Evolutionary conservation across 805 yeast genomes (phyloP).

Genomic region (Yarrowia phangngaensis): DNA sequence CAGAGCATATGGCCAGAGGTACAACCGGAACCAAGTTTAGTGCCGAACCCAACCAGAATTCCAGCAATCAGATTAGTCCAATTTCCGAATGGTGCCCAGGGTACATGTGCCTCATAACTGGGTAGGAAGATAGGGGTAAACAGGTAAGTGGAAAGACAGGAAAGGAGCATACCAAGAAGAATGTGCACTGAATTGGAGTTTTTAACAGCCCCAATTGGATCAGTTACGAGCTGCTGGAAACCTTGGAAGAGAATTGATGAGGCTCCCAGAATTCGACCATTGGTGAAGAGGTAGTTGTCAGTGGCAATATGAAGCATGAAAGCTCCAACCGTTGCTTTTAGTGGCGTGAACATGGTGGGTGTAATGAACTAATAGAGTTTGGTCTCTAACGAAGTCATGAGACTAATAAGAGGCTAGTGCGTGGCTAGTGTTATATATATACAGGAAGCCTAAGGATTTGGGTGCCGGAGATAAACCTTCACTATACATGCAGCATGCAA

Average conservation of each 20-base stretch:
- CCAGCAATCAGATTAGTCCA: conserved; percentile 40
- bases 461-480: too few relatives aligned
- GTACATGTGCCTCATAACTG: conserved; percentile 26
- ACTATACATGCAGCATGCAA: too few relatives aligned
- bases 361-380: too few relatives aligned
- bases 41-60: conserved; percentile 47
- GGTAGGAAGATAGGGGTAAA: conserved; percentile 39
- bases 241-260: conserved; percentile 42
- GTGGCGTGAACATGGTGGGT: conserved; percentile 45
- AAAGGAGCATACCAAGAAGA: conserved; percentile 40
- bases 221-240: conserved; percentile 34
- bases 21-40: conserved; percentile 49
- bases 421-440: conserved; percentile 14
- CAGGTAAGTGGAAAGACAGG: conserved; percentile 33
- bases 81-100: conserved; percentile 25
- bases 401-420: neutral
- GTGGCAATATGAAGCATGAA: conserved; percentile 47
- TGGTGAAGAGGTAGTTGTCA: conserved; percentile 42
- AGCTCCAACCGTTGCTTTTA: conserved; percentile 48
- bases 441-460: too few relatives aligned
- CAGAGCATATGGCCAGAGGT: conserved; percentile 55
- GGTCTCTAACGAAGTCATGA: too few relatives aligned
- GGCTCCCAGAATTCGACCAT: conserved; percentile 48
- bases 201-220: conserved; percentile 34
- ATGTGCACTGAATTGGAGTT: conserved; percentile 34